A percentile compares a stretch with the other conserved stretches of the same genome.
Evolutionary conservation across 2,329 filamentous ascomycete species (phyloP).

Genomic region (Cladosporium sphaerospermum): DNA sequence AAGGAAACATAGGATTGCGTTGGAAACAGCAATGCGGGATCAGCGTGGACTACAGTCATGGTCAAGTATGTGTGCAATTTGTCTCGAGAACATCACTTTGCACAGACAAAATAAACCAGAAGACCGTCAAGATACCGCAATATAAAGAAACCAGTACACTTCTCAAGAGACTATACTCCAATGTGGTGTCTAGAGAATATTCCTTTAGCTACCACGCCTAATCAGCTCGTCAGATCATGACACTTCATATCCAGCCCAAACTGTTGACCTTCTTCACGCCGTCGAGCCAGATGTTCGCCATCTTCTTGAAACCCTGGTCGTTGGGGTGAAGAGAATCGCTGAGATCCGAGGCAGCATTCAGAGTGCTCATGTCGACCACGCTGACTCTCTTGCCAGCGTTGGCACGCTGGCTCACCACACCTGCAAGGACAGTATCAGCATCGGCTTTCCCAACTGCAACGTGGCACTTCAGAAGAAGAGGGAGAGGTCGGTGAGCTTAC

Average conservation of each 20-base stretch:
- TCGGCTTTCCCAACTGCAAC: background rate
- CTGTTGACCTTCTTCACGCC: constrained; percentile 6
- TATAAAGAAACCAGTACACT: too few relatives aligned
- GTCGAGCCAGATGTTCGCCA: constrained; percentile 12
- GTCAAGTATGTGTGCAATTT: too few relatives aligned
- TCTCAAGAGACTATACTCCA: too few relatives aligned
- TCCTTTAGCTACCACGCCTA: too few relatives aligned
- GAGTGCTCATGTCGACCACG: constrained; percentile 6
- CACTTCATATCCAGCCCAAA: constrained; percentile 6
- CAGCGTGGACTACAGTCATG: too few relatives aligned
- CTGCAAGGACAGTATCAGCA: background rate
- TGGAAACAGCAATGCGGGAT: too few relatives aligned
- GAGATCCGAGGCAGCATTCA: background rate
- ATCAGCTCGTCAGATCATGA: background rate
- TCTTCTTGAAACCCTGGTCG: constrained; percentile 12
- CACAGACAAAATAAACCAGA: too few relatives aligned
- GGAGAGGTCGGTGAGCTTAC: background rate
- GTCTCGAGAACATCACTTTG: too few relatives aligned
- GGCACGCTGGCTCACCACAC: constrained; percentile 7
- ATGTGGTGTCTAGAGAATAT: too few relatives aligned
- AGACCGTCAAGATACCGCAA: too few relatives aligned
- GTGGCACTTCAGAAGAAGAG: background rate
- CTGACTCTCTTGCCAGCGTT: constrained; percentile 5
- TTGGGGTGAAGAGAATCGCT: constrained; percentile 12
- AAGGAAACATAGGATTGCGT: too few relatives aligned